Evolutionary conservation across 1,284 basidiomycete genomes (phyloP), one percentile per base, ranked within the genome.

Genomic region (Sporisorium reilianum): DNA sequence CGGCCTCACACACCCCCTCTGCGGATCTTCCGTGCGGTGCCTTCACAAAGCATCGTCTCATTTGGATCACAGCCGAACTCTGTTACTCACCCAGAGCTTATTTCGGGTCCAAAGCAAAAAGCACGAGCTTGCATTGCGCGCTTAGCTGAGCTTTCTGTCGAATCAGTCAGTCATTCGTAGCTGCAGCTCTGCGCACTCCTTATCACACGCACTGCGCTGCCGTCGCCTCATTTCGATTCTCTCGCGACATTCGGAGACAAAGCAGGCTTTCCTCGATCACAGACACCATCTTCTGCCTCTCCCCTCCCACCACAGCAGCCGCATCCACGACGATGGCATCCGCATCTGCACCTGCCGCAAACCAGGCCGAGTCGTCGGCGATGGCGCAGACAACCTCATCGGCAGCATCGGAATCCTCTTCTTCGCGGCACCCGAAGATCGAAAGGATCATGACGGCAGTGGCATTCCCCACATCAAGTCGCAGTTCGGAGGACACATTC

Each of bases 371-470:
- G 23, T 42, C 54, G 23, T 12, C 44, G 18, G 44, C 30, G 2
- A 48, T 40, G 32, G 32, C 34, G 18, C 44, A 38, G 32, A 22
- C 45, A 26, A 41, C 36, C 28, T 25, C 50, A 40, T 28, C 59
- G 14, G 49, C 55, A 51, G 26, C 52, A 8, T 52, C 40, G 25
- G 45, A 32, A 14, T 49, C 54, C 22, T 44, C 48, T 25, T 51
- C 48, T 25, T 51, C 46, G 30, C 52, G 55, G 12, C 60, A 32
- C 11, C 34, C 55, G 20, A 51, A 55, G 30, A 23, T 55, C 25
- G 66, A 69, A 9, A 69, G 45, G 48, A 69, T 69, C 56, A 41
- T 55, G 16, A 59, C 60, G 1, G 30, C 66, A 3, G 49, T 60
- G 6, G 56, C 22, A 5, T 69, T 69, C 25, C 60, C 66, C 0